phyloP scores from a whole-genome alignment of 2,329 filamentous ascomycete genomes.

The Phyllosticta citribraziliensis region DNA sequence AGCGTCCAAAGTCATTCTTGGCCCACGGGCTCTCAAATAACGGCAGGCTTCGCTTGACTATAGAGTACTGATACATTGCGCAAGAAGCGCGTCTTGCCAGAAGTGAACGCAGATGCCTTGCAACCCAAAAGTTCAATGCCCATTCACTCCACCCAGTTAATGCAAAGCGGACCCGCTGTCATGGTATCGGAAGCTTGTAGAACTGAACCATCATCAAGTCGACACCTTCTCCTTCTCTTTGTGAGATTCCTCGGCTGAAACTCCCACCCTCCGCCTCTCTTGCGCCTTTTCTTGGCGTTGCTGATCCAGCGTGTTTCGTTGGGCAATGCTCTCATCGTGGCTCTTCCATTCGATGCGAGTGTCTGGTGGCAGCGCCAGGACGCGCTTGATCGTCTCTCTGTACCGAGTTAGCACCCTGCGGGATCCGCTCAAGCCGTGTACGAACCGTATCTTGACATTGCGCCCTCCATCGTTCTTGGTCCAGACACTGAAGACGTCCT shows the following conservation, averaged over 20 bases:
- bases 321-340: slow-evolving; percentile 91
- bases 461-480: slow-evolving; percentile 85
- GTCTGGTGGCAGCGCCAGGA: slow-evolving; percentile 75
- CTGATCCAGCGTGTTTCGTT: slow-evolving; percentile 82
- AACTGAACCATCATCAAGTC: slow-evolving; percentile 11
- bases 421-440: slow-evolving; percentile 8
- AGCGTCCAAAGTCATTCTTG: neutral
- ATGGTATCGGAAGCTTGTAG: slow-evolving; percentile 8
- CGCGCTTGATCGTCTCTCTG: slow-evolving; percentile 88
- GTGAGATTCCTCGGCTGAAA: slow-evolving; percentile 24
- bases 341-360: slow-evolving; percentile 93
- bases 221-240: slow-evolving; percentile 20
- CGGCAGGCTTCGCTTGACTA: neutral
- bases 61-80: slow-evolving; percentile 10
- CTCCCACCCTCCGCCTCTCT: slow-evolving; percentile 36
- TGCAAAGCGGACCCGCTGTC: slow-evolving; percentile 11
- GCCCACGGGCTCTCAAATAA: neutral
- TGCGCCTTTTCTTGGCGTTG: slow-evolving; percentile 72
- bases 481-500: slow-evolving; percentile 98
- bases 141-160: slow-evolving; percentile 11
- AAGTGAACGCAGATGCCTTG: slow-evolving; percentile 8
- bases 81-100: neutral
- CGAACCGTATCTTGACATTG: slow-evolving; percentile 91
- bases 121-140: slow-evolving; percentile 6
- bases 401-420: neutral